A percentile compares a stretch with the other conserved stretches of the same genome.
Conservation (phyloP, 306 rosid species). For the Vigna radiata region DNA sequence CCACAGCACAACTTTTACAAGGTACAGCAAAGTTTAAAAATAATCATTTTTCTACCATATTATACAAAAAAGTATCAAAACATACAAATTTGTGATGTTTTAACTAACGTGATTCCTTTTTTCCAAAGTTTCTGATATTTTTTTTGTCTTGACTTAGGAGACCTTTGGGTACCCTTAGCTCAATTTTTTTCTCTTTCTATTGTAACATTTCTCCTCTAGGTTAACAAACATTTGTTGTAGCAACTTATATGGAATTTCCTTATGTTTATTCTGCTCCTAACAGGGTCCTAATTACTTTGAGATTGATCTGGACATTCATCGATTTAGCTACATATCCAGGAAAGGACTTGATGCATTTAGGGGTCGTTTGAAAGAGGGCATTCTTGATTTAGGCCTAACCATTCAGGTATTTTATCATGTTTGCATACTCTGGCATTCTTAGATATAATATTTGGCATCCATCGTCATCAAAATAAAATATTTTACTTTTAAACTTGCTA, state of each 20-base stretch:
- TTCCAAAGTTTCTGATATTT: not conserved
- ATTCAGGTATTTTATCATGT: constrained; percentile 67
- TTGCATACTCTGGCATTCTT: too few species aligned
- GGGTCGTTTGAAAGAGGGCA: constrained; percentile 78
- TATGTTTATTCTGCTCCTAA: constrained; percentile 16
- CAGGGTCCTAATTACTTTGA: constrained; percentile 94
- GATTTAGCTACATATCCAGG: constrained; percentile 95
- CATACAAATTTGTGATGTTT: not conserved
- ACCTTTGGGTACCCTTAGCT: not conserved
- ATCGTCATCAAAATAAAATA: constrained; percentile 14
- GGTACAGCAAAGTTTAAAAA: constrained; percentile 45
- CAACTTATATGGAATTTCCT: constrained; percentile 11
- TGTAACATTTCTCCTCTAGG: not conserved
- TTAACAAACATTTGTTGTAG: not conserved
- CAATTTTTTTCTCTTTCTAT: not conserved
- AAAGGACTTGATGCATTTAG: constrained; percentile 90
- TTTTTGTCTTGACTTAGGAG: not conserved
- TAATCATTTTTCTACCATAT: not conserved
- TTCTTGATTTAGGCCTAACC: constrained; percentile 80
- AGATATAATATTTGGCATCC: too few species aligned
- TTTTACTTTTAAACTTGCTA: constrained; percentile 3
- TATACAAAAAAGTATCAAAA: not conserved
- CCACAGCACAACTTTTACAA: constrained; percentile 88
- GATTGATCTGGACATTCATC: constrained; percentile 96
- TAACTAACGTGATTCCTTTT: not conserved